Conservation (phyloP, 2,329 filamentous ascomycete species). For the Madurella fahalii region DNA sequence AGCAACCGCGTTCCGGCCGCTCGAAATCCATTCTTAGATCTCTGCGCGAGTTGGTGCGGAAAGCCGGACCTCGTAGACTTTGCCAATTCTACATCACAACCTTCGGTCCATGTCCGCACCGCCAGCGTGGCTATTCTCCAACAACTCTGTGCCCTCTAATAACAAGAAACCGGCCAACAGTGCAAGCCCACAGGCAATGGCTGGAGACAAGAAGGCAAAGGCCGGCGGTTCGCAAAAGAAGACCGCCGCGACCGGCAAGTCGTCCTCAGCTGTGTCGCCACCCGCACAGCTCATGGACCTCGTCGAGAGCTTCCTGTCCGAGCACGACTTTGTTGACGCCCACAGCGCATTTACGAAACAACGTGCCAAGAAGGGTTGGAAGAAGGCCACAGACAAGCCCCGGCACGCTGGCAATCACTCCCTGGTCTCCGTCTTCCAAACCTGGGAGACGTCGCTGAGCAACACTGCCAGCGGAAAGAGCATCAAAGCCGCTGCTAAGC, state of each 20-base stretch:
- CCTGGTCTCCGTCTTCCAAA: constrained; percentile 48
- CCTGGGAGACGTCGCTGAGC: constrained; percentile 44
- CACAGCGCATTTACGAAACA: constrained; percentile 61
- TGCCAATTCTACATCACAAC: background rate
- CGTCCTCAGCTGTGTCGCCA: constrained; percentile 32
- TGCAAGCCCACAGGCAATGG: constrained; percentile 13
- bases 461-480: constrained; percentile 28
- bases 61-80: background rate
- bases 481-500: constrained; percentile 28
- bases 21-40: background rate
- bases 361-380: constrained; percentile 49
- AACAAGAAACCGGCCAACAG: constrained; percentile 3
- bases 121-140: constrained; percentile 27
- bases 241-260: constrained; percentile 12
- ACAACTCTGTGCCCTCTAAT: constrained; percentile 16
- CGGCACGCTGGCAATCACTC: constrained; percentile 34
- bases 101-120: constrained; percentile 22
- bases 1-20: constrained; percentile 1
- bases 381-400: constrained; percentile 17
- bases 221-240: constrained; percentile 21
- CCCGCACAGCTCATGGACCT: constrained; percentile 62
- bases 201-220: constrained; percentile 22
- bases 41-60: background rate
- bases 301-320: constrained; percentile 61
- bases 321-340: constrained; percentile 61